phyloP scores from a whole-genome alignment of 129 eudicot species.

The Smallanthus sonchifolius region DNA sequence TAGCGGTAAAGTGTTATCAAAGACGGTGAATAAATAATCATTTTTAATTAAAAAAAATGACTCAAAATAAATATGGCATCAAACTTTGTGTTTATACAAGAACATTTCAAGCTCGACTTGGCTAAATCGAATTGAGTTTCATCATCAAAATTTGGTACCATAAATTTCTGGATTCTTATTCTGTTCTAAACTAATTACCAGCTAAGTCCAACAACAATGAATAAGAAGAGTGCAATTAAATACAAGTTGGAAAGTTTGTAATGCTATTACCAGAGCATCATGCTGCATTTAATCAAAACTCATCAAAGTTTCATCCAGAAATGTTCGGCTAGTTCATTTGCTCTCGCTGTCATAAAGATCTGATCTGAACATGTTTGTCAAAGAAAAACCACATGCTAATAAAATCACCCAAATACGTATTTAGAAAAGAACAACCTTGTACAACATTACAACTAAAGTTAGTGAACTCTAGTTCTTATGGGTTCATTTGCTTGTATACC shows the following conservation, averaged over 20 bases:
- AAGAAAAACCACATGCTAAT: constrained; percentile 28
- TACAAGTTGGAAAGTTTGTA: constrained; percentile 9
- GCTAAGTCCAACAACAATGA: constrained; percentile 21
- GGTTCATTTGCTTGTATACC: neutral
- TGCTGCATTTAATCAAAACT: constrained; percentile 20
- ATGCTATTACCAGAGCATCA: constrained; percentile 12
- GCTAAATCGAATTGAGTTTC: constrained; percentile 13
- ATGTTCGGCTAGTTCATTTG: constrained; percentile 40
- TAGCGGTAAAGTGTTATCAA: neutral
- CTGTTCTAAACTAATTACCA: constrained; percentile 13
- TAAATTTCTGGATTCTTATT: constrained; percentile 20
- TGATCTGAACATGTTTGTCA: constrained; percentile 48
- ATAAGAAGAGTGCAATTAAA: neutral
- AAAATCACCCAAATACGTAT: neutral
- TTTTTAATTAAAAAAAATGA: neutral
- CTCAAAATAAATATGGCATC: constrained; percentile 4
- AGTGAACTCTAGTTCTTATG: neutral
- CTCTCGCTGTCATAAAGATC: constrained; percentile 81
- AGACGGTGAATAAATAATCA: neutral
- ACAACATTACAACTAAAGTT: neutral
- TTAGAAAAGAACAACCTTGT: neutral
- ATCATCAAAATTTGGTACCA: constrained; percentile 1
- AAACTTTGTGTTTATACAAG: neutral
- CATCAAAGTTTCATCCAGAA: neutral
- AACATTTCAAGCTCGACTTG: constrained; percentile 5